Base-by-base conservation (phyloP, 768 basidiomycete species). In the Collybiopsis confluens region DNA sequence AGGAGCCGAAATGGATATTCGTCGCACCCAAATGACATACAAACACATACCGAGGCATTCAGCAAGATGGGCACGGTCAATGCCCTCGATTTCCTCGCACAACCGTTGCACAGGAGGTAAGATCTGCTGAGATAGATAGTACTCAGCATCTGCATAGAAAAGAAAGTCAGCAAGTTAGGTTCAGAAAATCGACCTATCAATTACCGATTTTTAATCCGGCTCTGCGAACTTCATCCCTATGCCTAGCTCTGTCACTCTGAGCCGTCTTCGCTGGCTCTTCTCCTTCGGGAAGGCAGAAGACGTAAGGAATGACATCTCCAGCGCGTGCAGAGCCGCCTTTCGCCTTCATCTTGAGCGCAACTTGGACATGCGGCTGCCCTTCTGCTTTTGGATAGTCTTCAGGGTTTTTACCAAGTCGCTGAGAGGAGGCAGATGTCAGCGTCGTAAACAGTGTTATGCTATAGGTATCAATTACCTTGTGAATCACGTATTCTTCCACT, bases 311-410 rank as follows among this genome's bases (percentile, higher is more conserved):
- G 54, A 99, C 96, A 65, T 98, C 95, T 43, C 97, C 95, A 1
- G 77, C 79, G 28, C 86, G 85, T 0, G 92, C 90, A 10, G 82
- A 83, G 5, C 80, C 83, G 28, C 94, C 92, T 58, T 82, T 88
- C 4, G 82, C 76, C 70, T 94, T 95, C 86, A 96, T 81, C 36
- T 90, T 80, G 45, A 97, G 72, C 0, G 95, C 96, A 16, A 99
- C 97, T 63, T 97, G 94, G 1, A 98, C 96, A 62, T 99, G 97
- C 1, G 97, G 97, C 61, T 95, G 95, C 36, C 77, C 85, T 70
- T 98, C 98, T 6, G 83, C 89, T 65, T 98, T 96, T 0, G 96
- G 95, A 64, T 98, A 99, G 62, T 97, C 95, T 61, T 96, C 90
- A 0, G 96, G 96, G 57, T 92, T 92, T 74, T 98, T 98, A 13